phyloP scores from a whole-genome alignment of 495 filamentous ascomycete genomes.

The Elaphomyces granulatus region DNA sequence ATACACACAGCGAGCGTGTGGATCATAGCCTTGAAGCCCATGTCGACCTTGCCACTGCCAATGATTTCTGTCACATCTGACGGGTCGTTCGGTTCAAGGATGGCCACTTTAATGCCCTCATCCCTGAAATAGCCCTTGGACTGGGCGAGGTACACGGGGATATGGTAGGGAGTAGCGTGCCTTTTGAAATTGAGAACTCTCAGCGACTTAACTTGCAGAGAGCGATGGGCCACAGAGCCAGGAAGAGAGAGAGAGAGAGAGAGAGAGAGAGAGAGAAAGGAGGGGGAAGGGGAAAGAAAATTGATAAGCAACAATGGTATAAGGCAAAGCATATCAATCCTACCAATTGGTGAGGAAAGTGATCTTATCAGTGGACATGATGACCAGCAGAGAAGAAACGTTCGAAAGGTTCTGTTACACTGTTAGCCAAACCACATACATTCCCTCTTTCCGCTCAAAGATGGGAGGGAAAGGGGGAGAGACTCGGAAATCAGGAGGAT shows the following conservation, averaged over 20 bases:
- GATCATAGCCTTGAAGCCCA: conserved; percentile 67
- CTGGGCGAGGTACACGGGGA: conserved; percentile 55
- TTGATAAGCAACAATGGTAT: neutral
- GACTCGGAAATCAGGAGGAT: no score
- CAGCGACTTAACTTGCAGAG: neutral
- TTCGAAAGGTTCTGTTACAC: no score
- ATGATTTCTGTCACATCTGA: conserved; percentile 61
- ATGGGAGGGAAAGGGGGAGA: no score
- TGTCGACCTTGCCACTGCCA: conserved; percentile 53
- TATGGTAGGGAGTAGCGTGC: conserved; percentile 63
- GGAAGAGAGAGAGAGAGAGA: neutral
- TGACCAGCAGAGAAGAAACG: no score
- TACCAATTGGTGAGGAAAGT: conserved; percentile 63
- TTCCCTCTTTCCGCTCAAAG: no score
- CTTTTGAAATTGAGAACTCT: conserved; percentile 26
- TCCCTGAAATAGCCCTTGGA: conserved; percentile 55
- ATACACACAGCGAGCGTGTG: conserved; percentile 47
- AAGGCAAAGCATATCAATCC: conserved; percentile 2
- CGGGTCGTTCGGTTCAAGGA: conserved; percentile 58
- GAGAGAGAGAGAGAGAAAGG: conserved; percentile 1
- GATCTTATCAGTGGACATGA: conserved; percentile 65
- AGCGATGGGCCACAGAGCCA: neutral
- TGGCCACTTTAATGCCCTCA: conserved; percentile 54
- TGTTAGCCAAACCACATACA: no score
- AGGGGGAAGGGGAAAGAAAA: neutral